Evolutionary conservation across 2,329 filamentous ascomycete genomes (phyloP).

Genomic region (Sporothrix mexicana): DNA sequence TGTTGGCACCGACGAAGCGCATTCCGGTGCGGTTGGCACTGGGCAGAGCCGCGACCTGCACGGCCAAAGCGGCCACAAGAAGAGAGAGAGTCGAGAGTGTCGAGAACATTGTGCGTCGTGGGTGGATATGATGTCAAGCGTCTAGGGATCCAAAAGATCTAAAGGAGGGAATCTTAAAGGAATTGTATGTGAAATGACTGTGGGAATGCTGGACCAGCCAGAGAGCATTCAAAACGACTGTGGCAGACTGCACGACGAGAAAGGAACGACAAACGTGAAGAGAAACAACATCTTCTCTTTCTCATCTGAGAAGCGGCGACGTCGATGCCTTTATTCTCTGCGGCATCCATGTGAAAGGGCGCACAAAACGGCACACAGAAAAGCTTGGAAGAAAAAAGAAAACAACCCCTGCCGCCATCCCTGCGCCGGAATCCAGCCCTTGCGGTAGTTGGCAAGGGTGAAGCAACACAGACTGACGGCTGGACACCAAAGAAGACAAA

Average conservation of each 20-base stretch:
- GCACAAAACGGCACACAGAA: not conserved
- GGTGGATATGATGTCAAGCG: too few relatives aligned
- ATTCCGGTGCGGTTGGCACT: slow-evolving; percentile 24
- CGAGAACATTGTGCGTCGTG: not conserved
- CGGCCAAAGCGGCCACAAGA: not conserved
- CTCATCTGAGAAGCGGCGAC: not conserved
- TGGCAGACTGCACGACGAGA: slow-evolving; percentile 21
- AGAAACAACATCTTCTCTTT: not conserved
- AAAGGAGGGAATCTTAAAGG: not conserved
- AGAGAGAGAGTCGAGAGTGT: slow-evolving; percentile 15
- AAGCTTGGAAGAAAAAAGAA: not conserved
- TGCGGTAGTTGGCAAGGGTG: not conserved
- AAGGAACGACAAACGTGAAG: slow-evolving; percentile 12
- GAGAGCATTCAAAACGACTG: slow-evolving; percentile 17
- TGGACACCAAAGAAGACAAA: too few relatives aligned
- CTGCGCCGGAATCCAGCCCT: not conserved
- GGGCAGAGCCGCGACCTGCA: slow-evolving; percentile 23
- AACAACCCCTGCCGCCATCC: not conserved
- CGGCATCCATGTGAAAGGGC: not conserved
- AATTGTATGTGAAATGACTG: not conserved
- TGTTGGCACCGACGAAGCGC: slow-evolving; percentile 37
- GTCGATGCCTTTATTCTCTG: not conserved
- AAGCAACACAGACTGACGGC: not conserved
- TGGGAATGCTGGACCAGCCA: slow-evolving; percentile 23
- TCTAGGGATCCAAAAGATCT: too few relatives aligned